Base-by-base conservation (phyloP, 345 rosid species). In the Xanthoceras sorbifolium region DNA sequence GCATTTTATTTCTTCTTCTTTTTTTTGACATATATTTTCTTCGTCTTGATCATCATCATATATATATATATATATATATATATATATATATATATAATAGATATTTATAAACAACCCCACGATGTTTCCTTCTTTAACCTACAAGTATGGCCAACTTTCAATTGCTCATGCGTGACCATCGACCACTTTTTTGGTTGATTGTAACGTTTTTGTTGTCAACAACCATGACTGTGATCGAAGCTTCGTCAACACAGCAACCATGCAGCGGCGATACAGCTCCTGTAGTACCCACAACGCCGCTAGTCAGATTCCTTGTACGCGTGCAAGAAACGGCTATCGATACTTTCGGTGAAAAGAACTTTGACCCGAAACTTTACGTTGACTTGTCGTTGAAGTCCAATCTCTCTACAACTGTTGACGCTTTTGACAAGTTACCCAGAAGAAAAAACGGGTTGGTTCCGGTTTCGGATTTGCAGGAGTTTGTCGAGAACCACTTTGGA, bases 361-460 rank as follows among this genome's bases (percentile, higher is more conserved):
- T 87, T 69, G 97, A 94, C 69, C 93, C 93, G 2, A 97, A 97
- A 77, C 32, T 32, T 62, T 92, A 88, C 79, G 79, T 97, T 9
- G 97, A 96, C 70, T 76, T 94, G 60, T 83, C 97, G 15, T 84
- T 94, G 67, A 88, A 82, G 75, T 78, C n/a, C 64, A 32, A 81
- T 75, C 90, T 93, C 62, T 75, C 89, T 4, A 31, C 79, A 42
- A 82, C 86, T 17, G 73, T 86, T 68, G 70, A 78, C 7, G 93
- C 87, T 34, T 96, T 93, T 79, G 38, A 88, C 14, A 67, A 59
- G 52, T 88, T 97, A 70, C 86, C 89, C 11, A 77, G 79, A 50
- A 76, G 80, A 5, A 65, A 29, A 61, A 88, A 82, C 63, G 86
- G 72, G 71, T 36, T 79, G 1, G 73, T 88, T 7, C 60, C 88